Evolutionary conservation across 345 rosid species (phyloP).

Genomic region (Geranium brycei): DNA sequence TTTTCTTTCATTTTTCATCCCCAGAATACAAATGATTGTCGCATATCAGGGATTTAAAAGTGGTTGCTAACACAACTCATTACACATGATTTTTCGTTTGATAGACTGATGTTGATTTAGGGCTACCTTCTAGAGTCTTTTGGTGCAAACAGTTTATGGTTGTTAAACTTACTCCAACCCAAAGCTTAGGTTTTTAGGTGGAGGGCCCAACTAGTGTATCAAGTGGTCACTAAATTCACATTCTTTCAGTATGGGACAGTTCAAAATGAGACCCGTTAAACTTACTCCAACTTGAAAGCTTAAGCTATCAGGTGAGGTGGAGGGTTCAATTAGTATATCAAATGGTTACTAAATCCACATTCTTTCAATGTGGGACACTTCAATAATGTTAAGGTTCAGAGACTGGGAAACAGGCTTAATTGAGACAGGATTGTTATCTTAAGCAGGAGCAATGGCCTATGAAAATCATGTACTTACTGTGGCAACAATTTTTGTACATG

Average conservation of each 20-base stretch:
- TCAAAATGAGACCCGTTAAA: too few relatives aligned
- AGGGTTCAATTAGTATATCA: too few relatives aligned
- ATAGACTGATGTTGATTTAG: background rate
- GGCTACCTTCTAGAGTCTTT: background rate
- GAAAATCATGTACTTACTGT: background rate
- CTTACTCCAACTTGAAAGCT: too few relatives aligned
- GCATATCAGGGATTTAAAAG: background rate
- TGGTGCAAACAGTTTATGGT: background rate
- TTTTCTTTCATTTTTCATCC: background rate
- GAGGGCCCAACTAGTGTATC: too few relatives aligned
- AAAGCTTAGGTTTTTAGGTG: too few relatives aligned
- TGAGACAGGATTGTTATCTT: too few relatives aligned
- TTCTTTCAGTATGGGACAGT: too few relatives aligned
- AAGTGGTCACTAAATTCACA: too few relatives aligned
- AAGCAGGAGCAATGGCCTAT: background rate
- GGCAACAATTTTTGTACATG: background rate
- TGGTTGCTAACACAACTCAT: background rate
- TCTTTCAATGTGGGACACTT: too few relatives aligned
- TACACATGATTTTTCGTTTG: background rate
- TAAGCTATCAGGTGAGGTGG: too few relatives aligned
- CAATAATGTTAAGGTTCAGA: background rate
- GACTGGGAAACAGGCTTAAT: background rate
- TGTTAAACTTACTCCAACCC: too few relatives aligned
- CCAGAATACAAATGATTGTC: background rate
- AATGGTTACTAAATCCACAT: too few relatives aligned